Evolutionary conservation across 2,329 filamentous ascomycete species (phyloP), one percentile per base, ranked within the genome.

Genomic region (Fusarium chaquense): DNA sequence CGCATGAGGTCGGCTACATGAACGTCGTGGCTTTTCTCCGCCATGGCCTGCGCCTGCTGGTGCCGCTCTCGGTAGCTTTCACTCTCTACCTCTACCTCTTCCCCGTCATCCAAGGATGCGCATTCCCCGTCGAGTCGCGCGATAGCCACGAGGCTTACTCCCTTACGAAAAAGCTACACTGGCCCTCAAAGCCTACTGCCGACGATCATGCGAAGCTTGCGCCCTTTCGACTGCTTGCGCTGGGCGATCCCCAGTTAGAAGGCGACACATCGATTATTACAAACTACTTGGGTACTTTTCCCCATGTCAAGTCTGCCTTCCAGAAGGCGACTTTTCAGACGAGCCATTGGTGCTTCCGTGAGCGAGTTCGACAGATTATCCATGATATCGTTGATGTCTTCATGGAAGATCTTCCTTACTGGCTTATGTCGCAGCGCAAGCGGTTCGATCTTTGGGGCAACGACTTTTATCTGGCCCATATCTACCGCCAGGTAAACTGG

Each of bases 181-280:
- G 80, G 77, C 80, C 80, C 3, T 71, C 70, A n/a, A 70, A 70
- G 62, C 58, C 69, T 26, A 44, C 73, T 3, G 36, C 73, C 26
- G 67, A 72, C n/a, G 54, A 62, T n/a, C 52, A 60, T 60, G 73
- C 70, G 20, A 76, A 75, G 52, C 73, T 73, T 73, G 93, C 93
- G 5, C 93, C 94, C 1, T 97, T 98, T 76, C 88, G 95, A 61
- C 88, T 98, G 5, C 90, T 98, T 16, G 90, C 94, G 2, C 87
- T 98, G 24, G 95, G 92, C 65, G 95, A 98, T 78, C 95, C 95
- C 7, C 95, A 98, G 79, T 87, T 98, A 56, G 95, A 98, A 81
- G 95, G 95, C 73, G 93, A 97, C 77, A 93, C 91, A 3, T 94
- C 93, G 9, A 90, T 98, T 28, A 91, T 90, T 18, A 85, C 84